Conservation (phyloP, 2,329 filamentous ascomycete species). For the Phaeosphaeriaceae sp. region DNA sequence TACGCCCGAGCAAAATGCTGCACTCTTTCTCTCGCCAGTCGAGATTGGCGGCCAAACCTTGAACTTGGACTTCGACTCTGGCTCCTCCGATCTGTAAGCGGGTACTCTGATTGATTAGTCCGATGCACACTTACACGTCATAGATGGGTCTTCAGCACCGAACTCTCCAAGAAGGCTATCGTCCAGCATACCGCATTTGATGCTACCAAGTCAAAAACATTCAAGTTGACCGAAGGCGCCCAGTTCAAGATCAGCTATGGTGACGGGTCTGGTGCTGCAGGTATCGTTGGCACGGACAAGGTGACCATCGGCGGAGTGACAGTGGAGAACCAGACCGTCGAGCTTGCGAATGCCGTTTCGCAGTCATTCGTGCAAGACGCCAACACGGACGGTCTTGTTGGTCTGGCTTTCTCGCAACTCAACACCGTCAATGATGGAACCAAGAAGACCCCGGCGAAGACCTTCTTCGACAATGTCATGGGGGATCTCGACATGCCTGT, state of each 20-base stretch:
- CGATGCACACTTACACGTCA: slow-evolving; percentile 15
- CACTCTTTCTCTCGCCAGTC: slow-evolving; percentile 74
- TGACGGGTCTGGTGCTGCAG: slow-evolving; percentile 68
- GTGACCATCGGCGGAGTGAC: slow-evolving; percentile 72
- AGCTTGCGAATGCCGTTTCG: slow-evolving; percentile 68
- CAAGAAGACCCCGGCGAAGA: slow-evolving; percentile 68
- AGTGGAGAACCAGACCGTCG: slow-evolving; percentile 69
- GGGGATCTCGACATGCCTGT: slow-evolving; percentile 67
- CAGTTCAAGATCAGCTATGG: slow-evolving; percentile 73
- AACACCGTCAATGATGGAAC: slow-evolving; percentile 64
- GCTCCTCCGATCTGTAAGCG: slow-evolving; percentile 71
- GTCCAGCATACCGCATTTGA: slow-evolving; percentile 64
- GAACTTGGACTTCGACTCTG: slow-evolving; percentile 77
- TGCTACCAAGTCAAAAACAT: slow-evolving; percentile 60
- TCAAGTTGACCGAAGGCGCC: slow-evolving; percentile 56
- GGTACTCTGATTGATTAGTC: background rate
- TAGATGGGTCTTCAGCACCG: slow-evolving; percentile 74
- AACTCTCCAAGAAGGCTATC: slow-evolving; percentile 56
- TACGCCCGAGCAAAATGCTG: slow-evolving; percentile 69
- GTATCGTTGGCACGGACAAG: slow-evolving; percentile 71
- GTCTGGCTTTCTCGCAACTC: slow-evolving; percentile 69
- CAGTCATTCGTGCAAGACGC: slow-evolving; percentile 65
- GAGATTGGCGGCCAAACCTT: slow-evolving; percentile 73
- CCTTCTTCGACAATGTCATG: slow-evolving; percentile 76
- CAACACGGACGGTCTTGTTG: slow-evolving; percentile 72